phyloP scores from a whole-genome alignment of 139 green algal species.

The Yamagishiella unicocca region DNA sequence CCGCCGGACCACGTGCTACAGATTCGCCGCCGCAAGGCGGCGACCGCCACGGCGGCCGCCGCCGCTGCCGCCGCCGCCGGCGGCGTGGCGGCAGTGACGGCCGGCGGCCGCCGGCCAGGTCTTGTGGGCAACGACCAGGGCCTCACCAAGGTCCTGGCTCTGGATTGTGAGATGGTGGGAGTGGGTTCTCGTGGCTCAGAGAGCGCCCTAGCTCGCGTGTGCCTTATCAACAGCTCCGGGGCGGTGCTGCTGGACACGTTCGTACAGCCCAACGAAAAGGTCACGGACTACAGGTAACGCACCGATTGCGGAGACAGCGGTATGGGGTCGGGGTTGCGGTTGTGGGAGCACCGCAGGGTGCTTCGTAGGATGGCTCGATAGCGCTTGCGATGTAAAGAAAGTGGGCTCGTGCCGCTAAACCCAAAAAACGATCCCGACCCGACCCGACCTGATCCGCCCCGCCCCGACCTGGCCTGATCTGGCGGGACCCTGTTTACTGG shows the following conservation, averaged over 20 bases:
- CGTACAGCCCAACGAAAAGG: constrained; percentile 75
- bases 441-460: too few relatives aligned
- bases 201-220: constrained; percentile 82
- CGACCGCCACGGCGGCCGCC: not conserved
- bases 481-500: too few relatives aligned
- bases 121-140: not conserved
- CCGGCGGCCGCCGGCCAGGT: constrained; percentile 9
- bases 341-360: too few relatives aligned
- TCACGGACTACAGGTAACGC: constrained; percentile 85
- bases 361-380: too few relatives aligned
- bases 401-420: too few relatives aligned
- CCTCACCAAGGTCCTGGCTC: constrained; percentile 73
- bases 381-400: too few relatives aligned
- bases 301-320: not conserved
- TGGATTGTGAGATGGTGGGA: constrained; percentile 99
- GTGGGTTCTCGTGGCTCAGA: constrained; percentile 74
- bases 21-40: not conserved
- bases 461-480: too few relatives aligned
- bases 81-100: too few relatives aligned
- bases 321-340: not conserved
- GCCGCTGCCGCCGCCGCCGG: not conserved
- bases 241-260: constrained; percentile 85
- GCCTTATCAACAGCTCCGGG: constrained; percentile 85
- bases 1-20: not conserved
- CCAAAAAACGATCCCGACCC: too few relatives aligned